Conservation (phyloP, 2,329 filamentous ascomycete species). For the Incumbomyces lentus region DNA sequence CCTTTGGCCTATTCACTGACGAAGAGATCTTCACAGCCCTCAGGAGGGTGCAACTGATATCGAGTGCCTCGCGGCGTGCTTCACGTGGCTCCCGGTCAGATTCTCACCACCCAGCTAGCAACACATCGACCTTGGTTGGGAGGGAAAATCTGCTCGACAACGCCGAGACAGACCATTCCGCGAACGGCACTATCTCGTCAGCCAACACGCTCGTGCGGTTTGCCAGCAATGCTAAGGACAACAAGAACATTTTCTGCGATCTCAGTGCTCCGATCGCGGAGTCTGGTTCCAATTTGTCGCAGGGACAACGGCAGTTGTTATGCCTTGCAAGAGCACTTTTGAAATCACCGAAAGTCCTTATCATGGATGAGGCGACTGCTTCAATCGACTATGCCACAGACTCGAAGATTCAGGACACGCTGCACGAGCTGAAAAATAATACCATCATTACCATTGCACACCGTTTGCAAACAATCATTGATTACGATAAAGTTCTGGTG, state of each 20-base stretch:
- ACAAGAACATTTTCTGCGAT: slow-evolving; percentile 92
- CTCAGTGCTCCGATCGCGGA: slow-evolving; percentile 75
- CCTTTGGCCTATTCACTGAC: slow-evolving; percentile 79
- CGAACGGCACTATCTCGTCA: slow-evolving; percentile 15
- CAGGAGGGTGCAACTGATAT: slow-evolving; percentile 79
- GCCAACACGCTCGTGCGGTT: slow-evolving; percentile 14
- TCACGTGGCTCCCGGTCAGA: slow-evolving; percentile 24
- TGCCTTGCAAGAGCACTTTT: slow-evolving; percentile 88
- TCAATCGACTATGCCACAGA: slow-evolving; percentile 97
- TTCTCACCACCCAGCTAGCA: slow-evolving; percentile 18
- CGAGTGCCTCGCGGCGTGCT: slow-evolving; percentile 26
- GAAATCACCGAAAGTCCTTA: slow-evolving; percentile 81
- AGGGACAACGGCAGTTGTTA: slow-evolving; percentile 88
- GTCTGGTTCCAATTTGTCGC: slow-evolving; percentile 86
- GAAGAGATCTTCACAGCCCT: slow-evolving; percentile 82
- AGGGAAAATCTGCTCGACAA: slow-evolving; percentile 14
- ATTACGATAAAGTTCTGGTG: slow-evolving; percentile 95
- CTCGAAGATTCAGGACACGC: slow-evolving; percentile 89
- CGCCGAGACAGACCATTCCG: slow-evolving; percentile 17
- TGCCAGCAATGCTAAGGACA: slow-evolving; percentile 38
- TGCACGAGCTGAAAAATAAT: slow-evolving; percentile 74
- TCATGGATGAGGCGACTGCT: slow-evolving; percentile 98
- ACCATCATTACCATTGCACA: slow-evolving; percentile 97
- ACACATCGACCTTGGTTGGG: slow-evolving; percentile 19
- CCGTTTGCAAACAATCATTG: slow-evolving; percentile 88